Conservation (phyloP, 2,329 filamentous ascomycete species). For the Colletotrichum orbiculare region DNA sequence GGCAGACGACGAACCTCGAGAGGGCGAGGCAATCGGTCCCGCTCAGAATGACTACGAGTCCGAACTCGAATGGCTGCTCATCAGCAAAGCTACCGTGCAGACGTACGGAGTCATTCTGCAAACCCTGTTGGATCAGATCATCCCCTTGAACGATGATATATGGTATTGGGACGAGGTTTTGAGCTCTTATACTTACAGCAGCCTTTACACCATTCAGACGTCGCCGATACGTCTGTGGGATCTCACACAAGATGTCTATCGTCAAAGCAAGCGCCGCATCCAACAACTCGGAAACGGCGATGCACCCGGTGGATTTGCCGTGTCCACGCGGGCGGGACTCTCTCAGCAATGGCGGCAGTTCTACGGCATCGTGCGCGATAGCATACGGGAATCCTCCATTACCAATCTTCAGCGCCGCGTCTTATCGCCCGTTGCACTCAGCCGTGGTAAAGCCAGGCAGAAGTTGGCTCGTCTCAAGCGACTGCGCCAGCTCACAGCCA, state of each 20-base stretch:
- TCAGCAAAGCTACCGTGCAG: conserved; percentile 93
- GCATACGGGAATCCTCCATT: conserved; percentile 78
- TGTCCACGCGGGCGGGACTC: conserved; percentile 51
- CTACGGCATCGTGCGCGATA: conserved; percentile 82
- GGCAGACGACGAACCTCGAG: no score
- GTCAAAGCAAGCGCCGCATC: conserved; percentile 60
- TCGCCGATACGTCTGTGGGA: conserved; percentile 80
- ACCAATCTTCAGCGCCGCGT: conserved; percentile 77
- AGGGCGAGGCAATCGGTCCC: no score
- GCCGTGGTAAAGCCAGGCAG: conserved; percentile 77
- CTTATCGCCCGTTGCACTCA: conserved; percentile 81
- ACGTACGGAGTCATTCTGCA: conserved; percentile 85
- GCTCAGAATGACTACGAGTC: conserved; percentile 56
- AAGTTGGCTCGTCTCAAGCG: conserved; percentile 80
- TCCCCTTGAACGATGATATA: conserved; percentile 85
- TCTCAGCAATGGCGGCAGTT: conserved; percentile 74
- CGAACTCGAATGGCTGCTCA: conserved; percentile 89
- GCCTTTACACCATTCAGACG: conserved; percentile 87
- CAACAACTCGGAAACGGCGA: conserved; percentile 37
- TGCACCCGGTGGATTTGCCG: conserved; percentile 46
- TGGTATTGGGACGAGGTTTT: conserved; percentile 97
- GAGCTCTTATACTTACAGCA: conserved; percentile 80
- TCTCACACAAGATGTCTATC: conserved; percentile 77
- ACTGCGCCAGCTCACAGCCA: conserved; percentile 83
- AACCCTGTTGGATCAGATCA: conserved; percentile 82